These are phyloP conservation scores for Rutidosis leptorrhynchoides DNA, from an alignment of 129 eudicot species.

Conservation along the genomic window DNA sequence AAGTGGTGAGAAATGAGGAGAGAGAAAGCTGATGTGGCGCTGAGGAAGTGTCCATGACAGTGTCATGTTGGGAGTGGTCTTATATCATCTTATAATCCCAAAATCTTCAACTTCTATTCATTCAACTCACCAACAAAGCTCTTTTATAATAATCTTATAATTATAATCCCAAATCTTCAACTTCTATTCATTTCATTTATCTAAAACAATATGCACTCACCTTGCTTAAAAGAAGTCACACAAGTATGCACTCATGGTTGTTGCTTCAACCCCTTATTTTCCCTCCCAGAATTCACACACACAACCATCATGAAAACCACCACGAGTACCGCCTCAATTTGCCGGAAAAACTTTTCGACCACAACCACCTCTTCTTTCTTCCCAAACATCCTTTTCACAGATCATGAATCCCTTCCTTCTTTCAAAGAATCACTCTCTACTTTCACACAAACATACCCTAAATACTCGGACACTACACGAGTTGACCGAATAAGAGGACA, in stretches of 20 bases:
- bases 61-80: too few relatives aligned
- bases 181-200: slow-evolving; percentile 7
- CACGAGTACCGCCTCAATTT: slow-evolving; percentile 45
- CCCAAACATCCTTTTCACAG: slow-evolving; percentile 63
- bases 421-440: slow-evolving; percentile 52
- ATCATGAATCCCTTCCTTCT: slow-evolving; percentile 79
- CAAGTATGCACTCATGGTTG: slow-evolving; percentile 57
- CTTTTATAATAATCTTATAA: background rate
- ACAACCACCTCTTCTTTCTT: slow-evolving; percentile 62
- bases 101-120: too few relatives aligned
- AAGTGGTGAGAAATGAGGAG: too few relatives aligned
- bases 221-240: slow-evolving; percentile 43
- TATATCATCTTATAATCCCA: background rate
- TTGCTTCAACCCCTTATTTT: slow-evolving; percentile 50
- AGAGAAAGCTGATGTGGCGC: too few relatives aligned
- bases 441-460: slow-evolving; percentile 62
- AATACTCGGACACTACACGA: slow-evolving; percentile 47
- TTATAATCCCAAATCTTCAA: slow-evolving; percentile 5
- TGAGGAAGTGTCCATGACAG: too few relatives aligned
- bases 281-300: slow-evolving; percentile 26
- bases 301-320: slow-evolving; percentile 37
- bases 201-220: slow-evolving; percentile 46
- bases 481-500: slow-evolving; percentile 62
- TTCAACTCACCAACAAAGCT: background rate
- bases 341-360: slow-evolving; percentile 53